A percentile compares a stretch with the other conserved stretches of the same genome.
phyloP scores from a whole-genome alignment of 768 basidiomycete species.

The Termitomyces sp. region DNA sequence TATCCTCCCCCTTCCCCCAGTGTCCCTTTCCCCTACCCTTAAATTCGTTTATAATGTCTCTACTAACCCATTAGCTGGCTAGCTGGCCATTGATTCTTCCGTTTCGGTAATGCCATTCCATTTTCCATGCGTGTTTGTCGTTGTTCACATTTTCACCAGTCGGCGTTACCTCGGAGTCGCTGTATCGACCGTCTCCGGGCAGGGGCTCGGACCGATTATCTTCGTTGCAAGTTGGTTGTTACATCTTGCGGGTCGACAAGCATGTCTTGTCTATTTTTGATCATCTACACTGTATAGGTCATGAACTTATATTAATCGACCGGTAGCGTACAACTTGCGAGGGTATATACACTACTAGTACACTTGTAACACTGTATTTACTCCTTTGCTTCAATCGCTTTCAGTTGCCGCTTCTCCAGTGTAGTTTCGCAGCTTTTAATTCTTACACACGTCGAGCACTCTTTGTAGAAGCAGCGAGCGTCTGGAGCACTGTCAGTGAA shows the following conservation, averaged over 20 bases:
- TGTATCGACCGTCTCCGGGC: constrained; percentile 4
- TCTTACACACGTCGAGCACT: too few relatives aligned
- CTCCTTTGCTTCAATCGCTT: neutral
- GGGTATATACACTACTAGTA: too few relatives aligned
- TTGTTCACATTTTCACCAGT: neutral
- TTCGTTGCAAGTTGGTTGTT: constrained; percentile 2
- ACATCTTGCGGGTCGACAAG: constrained; percentile 2
- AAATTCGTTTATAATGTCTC: constrained; percentile 12
- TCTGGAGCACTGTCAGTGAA: too few relatives aligned
- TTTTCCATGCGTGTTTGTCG: constrained; percentile 1
- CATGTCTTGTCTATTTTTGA: neutral
- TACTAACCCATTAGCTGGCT: constrained; percentile 9
- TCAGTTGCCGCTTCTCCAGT: too few relatives aligned
- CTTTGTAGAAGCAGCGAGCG: too few relatives aligned
- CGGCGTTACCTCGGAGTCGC: neutral
- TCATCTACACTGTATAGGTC: neutral
- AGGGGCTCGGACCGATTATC: constrained; percentile 3
- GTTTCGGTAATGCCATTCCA: constrained; percentile 9
- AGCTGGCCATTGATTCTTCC: constrained; percentile 3
- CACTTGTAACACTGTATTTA: neutral
- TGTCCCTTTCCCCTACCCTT: neutral
- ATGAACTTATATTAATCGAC: neutral
- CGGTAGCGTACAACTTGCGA: too few relatives aligned
- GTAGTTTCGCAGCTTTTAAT: too few relatives aligned
- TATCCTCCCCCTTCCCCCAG: neutral